Base-by-base conservation (phyloP, 805 yeast species). In the Zygotorulaspora chibaensis region DNA sequence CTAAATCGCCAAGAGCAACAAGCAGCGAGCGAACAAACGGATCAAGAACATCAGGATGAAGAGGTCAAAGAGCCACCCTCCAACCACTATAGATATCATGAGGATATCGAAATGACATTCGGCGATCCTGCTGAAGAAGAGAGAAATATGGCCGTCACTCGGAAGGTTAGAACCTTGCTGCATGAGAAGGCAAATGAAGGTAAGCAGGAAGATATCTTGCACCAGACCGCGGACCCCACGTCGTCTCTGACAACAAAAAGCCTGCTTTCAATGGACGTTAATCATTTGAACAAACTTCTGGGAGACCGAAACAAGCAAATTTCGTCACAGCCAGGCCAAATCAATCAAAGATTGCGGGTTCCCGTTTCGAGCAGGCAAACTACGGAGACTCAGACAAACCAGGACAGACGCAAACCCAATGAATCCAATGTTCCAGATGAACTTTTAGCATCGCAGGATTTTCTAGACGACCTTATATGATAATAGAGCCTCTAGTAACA, bases 391-490 rank as follows among this genome's bases (percentile, higher is more conserved):
- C 39, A 33, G 8, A 43, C 16, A 5, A 18, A 6, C 43, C n/a
- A 35, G 16, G 18, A 16, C 38, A 17, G n/a, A 11, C 13, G 35
- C n/a, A 36, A 13, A 13, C 26, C 38, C 13, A 29, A 9, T 25
- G 23, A 13, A 11, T 50, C 61, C 9, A 23, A 20, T 12, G 49
- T 58, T 0, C 66, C 65, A 4, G 38, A 42, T 1, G 55, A 52
- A 7, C 34, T 63, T 16, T 38, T 40, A 23, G 54, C 52, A 1
- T 67, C 56, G 13, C 62, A 62, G 40, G 60, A 52, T 33, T 58
- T 59, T 47, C 47, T 59, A 1, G 65, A 61, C 34, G 54, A 50
- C 28, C 42, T 61, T n/a, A 31, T 61, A n/a, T 58, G 43, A 45
- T 13, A 17, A 20, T 20, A 20, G 7, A 7, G 25, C 25, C 25